These are phyloP conservation scores for Sphagnum contortum DNA, from an alignment of 225 moss, liverwort and hornwort species.

Conservation along the genomic window DNA sequence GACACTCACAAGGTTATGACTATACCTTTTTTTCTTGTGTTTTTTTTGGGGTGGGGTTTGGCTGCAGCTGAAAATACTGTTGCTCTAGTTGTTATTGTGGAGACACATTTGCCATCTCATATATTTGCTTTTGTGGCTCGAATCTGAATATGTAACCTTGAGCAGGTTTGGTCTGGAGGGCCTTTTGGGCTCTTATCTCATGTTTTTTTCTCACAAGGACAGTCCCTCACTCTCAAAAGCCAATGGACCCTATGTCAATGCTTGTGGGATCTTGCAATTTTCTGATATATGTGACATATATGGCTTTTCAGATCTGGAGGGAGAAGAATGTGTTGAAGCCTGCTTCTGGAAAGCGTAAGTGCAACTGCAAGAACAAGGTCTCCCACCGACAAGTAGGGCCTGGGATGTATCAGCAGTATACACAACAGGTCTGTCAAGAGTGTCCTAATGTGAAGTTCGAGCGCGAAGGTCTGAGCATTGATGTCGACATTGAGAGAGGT, in stretches of 20 bases:
- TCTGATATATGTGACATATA: not conserved
- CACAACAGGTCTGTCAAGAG: conserved; percentile 91
- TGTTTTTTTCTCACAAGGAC: too few species aligned
- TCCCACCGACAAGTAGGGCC: conserved; percentile 83
- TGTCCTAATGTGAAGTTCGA: conserved; percentile 96
- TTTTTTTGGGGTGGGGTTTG: too few species aligned
- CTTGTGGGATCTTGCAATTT: not conserved
- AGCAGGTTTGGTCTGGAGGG: not conserved
- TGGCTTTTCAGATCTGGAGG: conserved; percentile 61
- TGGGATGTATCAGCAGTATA: conserved; percentile 98
- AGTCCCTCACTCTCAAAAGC: too few species aligned
- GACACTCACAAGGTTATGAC: too few species aligned
- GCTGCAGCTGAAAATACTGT: too few species aligned
- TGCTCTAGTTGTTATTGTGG: too few species aligned
- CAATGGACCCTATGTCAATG: not conserved
- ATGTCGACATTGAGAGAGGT: conserved; percentile 81
- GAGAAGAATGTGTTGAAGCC: conserved; percentile 91
- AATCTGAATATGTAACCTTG: not conserved
- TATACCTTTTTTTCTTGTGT: too few species aligned
- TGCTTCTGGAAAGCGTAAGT: conserved; percentile 86
- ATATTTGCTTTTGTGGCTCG: not conserved
- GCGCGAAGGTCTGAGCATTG: conserved; percentile 63
- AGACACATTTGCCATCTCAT: too few species aligned
- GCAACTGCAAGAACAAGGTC: conserved; percentile 87
- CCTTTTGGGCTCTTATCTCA: too few species aligned